Evolutionary conservation across 495 filamentous ascomycete species (phyloP), one percentile per base, ranked within the genome.

Genomic region (Daldinia childiae): DNA sequence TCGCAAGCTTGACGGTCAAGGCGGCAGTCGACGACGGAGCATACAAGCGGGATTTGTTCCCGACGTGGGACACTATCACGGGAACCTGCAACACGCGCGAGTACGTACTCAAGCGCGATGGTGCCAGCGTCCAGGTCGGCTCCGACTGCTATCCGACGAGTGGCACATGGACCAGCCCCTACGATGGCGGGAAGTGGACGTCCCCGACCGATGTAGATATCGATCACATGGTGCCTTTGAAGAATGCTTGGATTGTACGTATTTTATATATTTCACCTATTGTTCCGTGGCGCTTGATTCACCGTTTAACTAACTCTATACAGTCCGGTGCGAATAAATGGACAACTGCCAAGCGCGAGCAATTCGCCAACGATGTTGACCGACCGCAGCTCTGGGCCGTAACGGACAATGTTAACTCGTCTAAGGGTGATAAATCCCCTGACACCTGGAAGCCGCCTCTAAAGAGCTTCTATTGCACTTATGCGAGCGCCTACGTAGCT

Each of bases 381-480:
- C 84, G 88, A 39, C 91, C 91, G 0, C 90, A 93, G 80, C 83
- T 93, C 9, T 83, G 90, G 73, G 89, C 91, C 3, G 90, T 94
- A 54, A 93, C 91, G 0, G 90, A 91, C 68, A 89, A 87, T 58
- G 89, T 93, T 41, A 94, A 94, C 79, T 81, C 88, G 71, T 59
- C 81, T 0, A 94, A 94, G 83, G 79, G 90, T 9, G 90, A 92
- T 72, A 82, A 83, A 66, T 86, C 87, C 12, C 91, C 91, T 0
- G 91, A 94, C 72, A 75, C 74, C 4, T 94, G 91, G 91, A 90
- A 92, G 83, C 91, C 91, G 8, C 85, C 89, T 0, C 79, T 91
- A 21, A 71, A 78, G 1, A 86, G 84, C n/a, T 93, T 90, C 76
- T 85, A 90, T 71, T 94, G 91, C 85, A 90, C 87, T 0, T 94